A percentile compares a stretch with the other conserved stretches of the same genome.
These are phyloP conservation scores for Neoboletus brunneissimus DNA, from an alignment of 768 basidiomycete species.

Conservation along the genomic window DNA sequence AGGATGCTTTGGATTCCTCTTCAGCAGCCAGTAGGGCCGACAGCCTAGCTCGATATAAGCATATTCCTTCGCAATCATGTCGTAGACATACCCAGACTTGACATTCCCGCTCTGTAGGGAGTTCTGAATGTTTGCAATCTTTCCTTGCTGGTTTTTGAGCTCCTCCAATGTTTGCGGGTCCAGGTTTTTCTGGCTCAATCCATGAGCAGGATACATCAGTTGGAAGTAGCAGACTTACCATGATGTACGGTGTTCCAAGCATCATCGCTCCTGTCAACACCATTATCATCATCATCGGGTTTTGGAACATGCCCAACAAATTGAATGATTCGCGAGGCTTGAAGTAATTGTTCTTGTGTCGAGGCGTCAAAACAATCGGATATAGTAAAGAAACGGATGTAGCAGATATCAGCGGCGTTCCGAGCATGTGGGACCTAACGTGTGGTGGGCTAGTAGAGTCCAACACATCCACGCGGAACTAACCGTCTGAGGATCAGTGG, in stretches of 20 bases:
- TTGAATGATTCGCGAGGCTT: conserved; percentile 71
- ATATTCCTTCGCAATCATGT: neutral
- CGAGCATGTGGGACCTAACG: conserved; percentile 61
- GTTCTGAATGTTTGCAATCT: conserved; percentile 51
- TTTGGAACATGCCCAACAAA: conserved; percentile 70
- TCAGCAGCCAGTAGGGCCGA: conserved; percentile 43
- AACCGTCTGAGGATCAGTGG: conserved; percentile 1
- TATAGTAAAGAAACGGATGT: conserved; percentile 55
- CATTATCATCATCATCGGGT: conserved; percentile 85
- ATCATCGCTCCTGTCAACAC: conserved; percentile 62
- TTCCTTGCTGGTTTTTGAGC: conserved; percentile 58
- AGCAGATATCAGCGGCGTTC: conserved; percentile 64
- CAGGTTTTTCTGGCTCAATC: conserved; percentile 58
- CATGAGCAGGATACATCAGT: conserved; percentile 6
- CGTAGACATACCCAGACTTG: conserved; percentile 49
- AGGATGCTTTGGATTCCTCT: conserved; percentile 36
- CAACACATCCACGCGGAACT: conserved; percentile 70
- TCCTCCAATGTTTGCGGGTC: conserved; percentile 69
- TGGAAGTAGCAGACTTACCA: conserved; percentile 42
- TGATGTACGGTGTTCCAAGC: conserved; percentile 71
- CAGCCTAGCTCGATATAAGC: conserved; percentile 32
- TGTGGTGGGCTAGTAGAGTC: conserved; percentile 44
- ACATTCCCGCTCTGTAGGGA: conserved; percentile 58
- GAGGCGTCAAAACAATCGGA: conserved; percentile 56
- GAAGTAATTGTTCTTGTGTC: conserved; percentile 61